phyloP scores from a whole-genome alignment of 164 flowering plant genomes.

The Stephania japonica region DNA sequence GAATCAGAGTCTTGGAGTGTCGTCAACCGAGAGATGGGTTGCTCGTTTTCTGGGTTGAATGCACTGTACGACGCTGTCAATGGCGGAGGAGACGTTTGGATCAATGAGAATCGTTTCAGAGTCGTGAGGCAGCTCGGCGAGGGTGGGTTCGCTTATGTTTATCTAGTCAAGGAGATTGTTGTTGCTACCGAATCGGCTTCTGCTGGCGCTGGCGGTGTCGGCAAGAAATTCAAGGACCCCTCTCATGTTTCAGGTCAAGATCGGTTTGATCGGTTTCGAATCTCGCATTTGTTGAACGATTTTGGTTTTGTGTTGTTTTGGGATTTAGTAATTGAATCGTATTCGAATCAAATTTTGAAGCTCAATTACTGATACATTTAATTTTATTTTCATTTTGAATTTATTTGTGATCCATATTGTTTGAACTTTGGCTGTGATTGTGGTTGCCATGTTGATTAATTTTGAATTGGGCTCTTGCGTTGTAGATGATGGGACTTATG shows the following conservation, averaged over 20 bases:
- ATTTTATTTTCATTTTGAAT: not conserved
- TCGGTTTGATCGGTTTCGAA: not conserved
- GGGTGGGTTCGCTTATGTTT: conserved; percentile 90
- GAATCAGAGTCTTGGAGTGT: not conserved
- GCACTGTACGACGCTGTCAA: conserved; percentile 85
- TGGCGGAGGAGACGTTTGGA: conserved; percentile 98
- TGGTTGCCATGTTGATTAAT: not conserved
- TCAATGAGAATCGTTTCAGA: conserved; percentile 90
- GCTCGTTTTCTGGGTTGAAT: conserved; percentile 92
- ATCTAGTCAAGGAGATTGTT: conserved; percentile 63
- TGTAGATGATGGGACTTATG: conserved; percentile 89
- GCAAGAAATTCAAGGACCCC: conserved; percentile 68
- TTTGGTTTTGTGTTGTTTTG: not conserved
- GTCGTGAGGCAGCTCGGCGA: conserved; percentile 88
- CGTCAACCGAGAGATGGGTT: conserved; percentile 52
- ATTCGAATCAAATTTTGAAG: not conserved
- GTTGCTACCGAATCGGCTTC: conserved; percentile 33
- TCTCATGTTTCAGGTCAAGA: conserved; percentile 64
- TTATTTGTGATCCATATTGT: not conserved
- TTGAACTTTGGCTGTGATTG: not conserved
- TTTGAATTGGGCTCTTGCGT: not conserved
- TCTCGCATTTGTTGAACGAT: not conserved
- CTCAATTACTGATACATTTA: too few species aligned
- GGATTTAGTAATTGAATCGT: not conserved
- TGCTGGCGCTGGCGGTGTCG: conserved; percentile 28